A percentile compares a stretch with the other conserved stretches of the same genome.
These are phyloP conservation scores for Aspergillus haitiensis DNA, from an alignment of 495 filamentous ascomycete genomes.

Conservation along the genomic window DNA sequence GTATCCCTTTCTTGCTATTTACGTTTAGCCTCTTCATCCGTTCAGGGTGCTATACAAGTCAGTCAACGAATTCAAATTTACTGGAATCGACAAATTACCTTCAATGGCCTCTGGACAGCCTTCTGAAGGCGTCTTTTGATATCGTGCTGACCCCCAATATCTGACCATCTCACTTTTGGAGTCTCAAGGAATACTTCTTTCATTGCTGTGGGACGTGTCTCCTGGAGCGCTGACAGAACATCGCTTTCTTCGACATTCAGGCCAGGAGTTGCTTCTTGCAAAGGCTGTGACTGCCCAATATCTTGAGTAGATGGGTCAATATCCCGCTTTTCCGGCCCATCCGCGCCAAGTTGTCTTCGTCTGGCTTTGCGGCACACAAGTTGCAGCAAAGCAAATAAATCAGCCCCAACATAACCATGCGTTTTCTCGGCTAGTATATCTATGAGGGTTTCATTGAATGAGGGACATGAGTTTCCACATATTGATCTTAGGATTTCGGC, in stretches of 20 bases:
- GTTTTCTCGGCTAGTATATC: slow-evolving; percentile 57
- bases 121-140: slow-evolving; percentile 70
- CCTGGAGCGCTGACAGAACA: slow-evolving; percentile 54
- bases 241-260: slow-evolving; percentile 48
- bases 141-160: slow-evolving; percentile 85
- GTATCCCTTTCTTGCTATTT: slow-evolving; percentile 75
- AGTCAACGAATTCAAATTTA: slow-evolving; percentile 12
- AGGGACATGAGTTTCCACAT: slow-evolving; percentile 33
- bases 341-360: slow-evolving; percentile 31
- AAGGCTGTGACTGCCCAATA: slow-evolving; percentile 3
- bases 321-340: background rate
- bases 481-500: slow-evolving; percentile 67
- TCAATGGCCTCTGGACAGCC: slow-evolving; percentile 65
- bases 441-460: slow-evolving; percentile 37
- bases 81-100: slow-evolving; percentile 42
- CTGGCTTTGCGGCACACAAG: slow-evolving; percentile 46
- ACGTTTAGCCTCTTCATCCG: slow-evolving; percentile 58
- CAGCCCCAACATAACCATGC: slow-evolving; percentile 68
- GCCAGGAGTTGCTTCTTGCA: slow-evolving; percentile 14
- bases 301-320: background rate
- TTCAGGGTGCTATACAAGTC: slow-evolving; percentile 53
- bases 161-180: slow-evolving; percentile 81
- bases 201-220: slow-evolving; percentile 79
- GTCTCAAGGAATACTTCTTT: slow-evolving; percentile 85
- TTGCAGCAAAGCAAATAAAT: slow-evolving; percentile 55